Evolutionary conservation across 2,329 filamentous ascomycete genomes (phyloP), one percentile per base, ranked within the genome.

Genomic region (Lasiodiplodia citricola): DNA sequence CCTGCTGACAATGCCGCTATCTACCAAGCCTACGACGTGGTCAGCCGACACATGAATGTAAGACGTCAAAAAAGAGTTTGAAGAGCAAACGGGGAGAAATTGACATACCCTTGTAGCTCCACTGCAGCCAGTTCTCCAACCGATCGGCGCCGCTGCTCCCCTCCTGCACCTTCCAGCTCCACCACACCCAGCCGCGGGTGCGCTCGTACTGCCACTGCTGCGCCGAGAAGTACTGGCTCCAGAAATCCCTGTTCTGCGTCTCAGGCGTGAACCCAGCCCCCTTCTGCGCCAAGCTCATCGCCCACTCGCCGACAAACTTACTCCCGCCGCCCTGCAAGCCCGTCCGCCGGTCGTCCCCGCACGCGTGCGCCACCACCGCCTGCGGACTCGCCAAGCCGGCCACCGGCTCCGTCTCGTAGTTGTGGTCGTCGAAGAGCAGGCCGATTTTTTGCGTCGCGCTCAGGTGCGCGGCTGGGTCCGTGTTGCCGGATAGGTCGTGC

Each of bases 281-380:
- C 23, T 7, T 28, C 56, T 63, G 56, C 41, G 82, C 80, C 1
- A 87, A 83, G 50, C 81, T 82, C 8, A 90, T 75, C 52, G 83
- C 85, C 83, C 86, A 90, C 74, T 90, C 88, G 38, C 87, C 87
- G 2, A 90, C 82, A 31, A 89, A 80, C 16, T 84, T 82, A 6
- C 4, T 4, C 7, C 18, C 58, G 3, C 52, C 47, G 4, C 28
- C 38, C 38, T 67, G 55, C 28, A 7, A 1, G 7, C 23, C 50
- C 11, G 66, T 57, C 10, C 28, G 18, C 5, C 60, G 44, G 13
- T 37, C 31, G 23, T 60, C 62, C 0, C 16, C n/a, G 35, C 68
- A 69, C 14, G 65, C 71, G 67, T 73, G 71, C 47, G 56, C 69
- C 28, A 83, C 81, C 16, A 77, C 77, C 23, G 83, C 81, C 71